phyloP scores from a whole-genome alignment of 495 filamentous ascomycete genomes.

The Hyaloscypha hepaticicola region DNA sequence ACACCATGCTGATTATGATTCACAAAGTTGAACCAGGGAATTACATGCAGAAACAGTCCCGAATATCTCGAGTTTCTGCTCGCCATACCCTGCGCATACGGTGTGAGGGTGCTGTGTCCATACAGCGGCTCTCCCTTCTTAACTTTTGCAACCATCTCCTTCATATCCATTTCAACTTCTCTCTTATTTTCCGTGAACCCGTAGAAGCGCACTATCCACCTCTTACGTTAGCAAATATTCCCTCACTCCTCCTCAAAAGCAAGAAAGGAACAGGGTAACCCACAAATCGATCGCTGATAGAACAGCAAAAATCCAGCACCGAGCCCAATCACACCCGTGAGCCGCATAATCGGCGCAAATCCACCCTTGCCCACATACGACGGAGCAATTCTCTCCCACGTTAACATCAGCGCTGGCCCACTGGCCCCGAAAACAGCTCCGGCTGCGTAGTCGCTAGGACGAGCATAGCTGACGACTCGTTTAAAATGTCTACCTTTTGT shows the following conservation, averaged over 20 bases:
- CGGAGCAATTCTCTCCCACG: slow-evolving; percentile 80
- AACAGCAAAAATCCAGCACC: slow-evolving; percentile 75
- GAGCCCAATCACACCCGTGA: slow-evolving; percentile 66
- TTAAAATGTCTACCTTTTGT: slow-evolving; percentile 71
- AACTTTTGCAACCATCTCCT: slow-evolving; percentile 93
- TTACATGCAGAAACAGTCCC: slow-evolving; percentile 71
- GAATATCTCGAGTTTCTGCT: slow-evolving; percentile 90
- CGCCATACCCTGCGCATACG: slow-evolving; percentile 92
- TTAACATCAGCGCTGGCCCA: slow-evolving; percentile 69
- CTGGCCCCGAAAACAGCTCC: slow-evolving; percentile 62
- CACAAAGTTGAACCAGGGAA: slow-evolving; percentile 97
- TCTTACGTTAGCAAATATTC: background rate
- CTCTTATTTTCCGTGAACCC: slow-evolving; percentile 88
- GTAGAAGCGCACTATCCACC: slow-evolving; percentile 77
- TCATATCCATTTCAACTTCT: slow-evolving; percentile 94
- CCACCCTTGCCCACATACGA: slow-evolving; percentile 77
- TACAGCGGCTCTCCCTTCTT: slow-evolving; percentile 92
- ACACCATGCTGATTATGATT: slow-evolving; percentile 97
- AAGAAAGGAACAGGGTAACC: slow-evolving; percentile 35
- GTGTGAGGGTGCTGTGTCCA: slow-evolving; percentile 69
- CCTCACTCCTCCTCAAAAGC: too few species aligned
- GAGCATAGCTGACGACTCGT: slow-evolving; percentile 83
- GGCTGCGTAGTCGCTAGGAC: slow-evolving; percentile 74
- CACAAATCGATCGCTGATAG: slow-evolving; percentile 60
- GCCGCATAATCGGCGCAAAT: slow-evolving; percentile 78